These are phyloP conservation scores for Xylariaceae sp. DNA, from an alignment of 2,329 filamentous ascomycete genomes.

Conservation along the genomic window DNA sequence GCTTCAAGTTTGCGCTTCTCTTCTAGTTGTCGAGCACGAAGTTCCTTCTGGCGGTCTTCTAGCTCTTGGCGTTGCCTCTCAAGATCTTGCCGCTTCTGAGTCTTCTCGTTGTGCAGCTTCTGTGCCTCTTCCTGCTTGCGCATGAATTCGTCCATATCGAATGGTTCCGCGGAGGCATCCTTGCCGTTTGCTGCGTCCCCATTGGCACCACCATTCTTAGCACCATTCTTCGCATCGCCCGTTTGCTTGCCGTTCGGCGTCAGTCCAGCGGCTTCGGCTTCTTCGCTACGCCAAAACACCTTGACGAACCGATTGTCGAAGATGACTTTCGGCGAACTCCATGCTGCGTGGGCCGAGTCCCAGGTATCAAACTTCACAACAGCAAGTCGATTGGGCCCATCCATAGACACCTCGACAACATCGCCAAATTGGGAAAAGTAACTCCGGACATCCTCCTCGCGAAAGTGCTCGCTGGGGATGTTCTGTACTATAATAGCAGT, in stretches of 20 bases:
- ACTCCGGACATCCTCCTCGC: constrained; percentile 63
- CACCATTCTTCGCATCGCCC: constrained; percentile 37
- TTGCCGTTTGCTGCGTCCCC: constrained; percentile 19
- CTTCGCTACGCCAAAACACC: constrained; percentile 74
- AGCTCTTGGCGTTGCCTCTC: constrained; percentile 65
- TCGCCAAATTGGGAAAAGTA: constrained; percentile 76
- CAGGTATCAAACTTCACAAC: constrained; percentile 70
- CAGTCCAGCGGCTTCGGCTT: constrained; percentile 37
- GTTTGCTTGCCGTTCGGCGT: constrained; percentile 32
- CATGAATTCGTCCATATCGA: constrained; percentile 71
- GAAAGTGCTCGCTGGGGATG: constrained; percentile 72
- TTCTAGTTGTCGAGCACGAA: constrained; percentile 65
- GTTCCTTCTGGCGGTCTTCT: constrained; percentile 63
- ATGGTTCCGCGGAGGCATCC: constrained; percentile 43
- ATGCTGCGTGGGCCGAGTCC: constrained; percentile 69
- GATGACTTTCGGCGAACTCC: constrained; percentile 75
- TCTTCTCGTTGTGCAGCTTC: constrained; percentile 66
- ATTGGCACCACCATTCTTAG: constrained; percentile 33
- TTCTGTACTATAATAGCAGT: constrained; percentile 75
- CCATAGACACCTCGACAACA: constrained; percentile 66
- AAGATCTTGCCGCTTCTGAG: constrained; percentile 63
- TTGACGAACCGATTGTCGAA: constrained; percentile 88
- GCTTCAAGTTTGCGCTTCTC: constrained; percentile 65
- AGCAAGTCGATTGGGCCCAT: constrained; percentile 67
- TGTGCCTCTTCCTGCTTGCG: constrained; percentile 74